Conservation (phyloP, 352 stramenopile species). For the Elongisporangium senticosum region DNA sequence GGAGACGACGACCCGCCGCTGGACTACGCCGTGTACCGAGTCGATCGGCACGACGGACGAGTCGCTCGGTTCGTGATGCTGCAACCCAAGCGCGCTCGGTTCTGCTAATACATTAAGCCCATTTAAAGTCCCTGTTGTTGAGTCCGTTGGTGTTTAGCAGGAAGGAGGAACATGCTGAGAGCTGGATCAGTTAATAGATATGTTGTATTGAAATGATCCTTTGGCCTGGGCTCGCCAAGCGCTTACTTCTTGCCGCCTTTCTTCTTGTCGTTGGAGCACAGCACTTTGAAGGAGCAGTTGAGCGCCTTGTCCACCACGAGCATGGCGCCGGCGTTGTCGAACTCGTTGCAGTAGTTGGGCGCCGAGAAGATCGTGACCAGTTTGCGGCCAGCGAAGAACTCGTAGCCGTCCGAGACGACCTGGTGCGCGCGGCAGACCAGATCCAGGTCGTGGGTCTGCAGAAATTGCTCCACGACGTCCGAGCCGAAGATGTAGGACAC, state of each 20-base stretch:
- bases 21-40: background rate
- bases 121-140: too few relatives aligned
- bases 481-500: constrained; percentile 99
- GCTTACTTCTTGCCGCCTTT: constrained; percentile 32
- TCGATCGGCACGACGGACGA: background rate
- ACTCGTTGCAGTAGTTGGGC: constrained; percentile 99
- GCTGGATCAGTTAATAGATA: background rate
- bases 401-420: constrained; percentile 99
- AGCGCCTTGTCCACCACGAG: constrained; percentile 72
- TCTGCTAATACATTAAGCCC: background rate
- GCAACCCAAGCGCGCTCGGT: background rate
- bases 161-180: too few relatives aligned
- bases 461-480: constrained; percentile 97
- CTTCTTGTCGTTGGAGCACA: constrained; percentile 71
- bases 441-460: constrained; percentile 96
- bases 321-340: constrained; percentile 98
- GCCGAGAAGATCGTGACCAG: constrained; percentile 99
- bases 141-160: too few relatives aligned
- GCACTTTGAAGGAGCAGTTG: constrained; percentile 78
- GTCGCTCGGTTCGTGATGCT: background rate
- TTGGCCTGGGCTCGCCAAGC: too few relatives aligned
- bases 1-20: background rate
- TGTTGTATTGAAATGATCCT: background rate
- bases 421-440: constrained; percentile 98
- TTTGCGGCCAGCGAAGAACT: constrained; percentile 98